Base-by-base conservation (phyloP, 441 rosid species). In the Pelargonium cotyledonis region DNA sequence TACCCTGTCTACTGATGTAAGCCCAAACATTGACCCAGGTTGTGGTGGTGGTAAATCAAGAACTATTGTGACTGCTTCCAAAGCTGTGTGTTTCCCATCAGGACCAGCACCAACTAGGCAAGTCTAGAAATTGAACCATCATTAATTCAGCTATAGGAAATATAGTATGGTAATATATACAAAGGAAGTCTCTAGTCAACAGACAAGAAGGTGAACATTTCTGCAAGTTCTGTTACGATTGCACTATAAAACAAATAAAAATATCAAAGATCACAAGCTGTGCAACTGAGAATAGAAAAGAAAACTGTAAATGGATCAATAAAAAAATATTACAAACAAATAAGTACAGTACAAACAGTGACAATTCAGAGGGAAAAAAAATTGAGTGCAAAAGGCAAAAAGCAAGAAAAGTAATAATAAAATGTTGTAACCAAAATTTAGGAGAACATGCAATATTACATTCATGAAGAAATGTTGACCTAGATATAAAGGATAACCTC, bases 91-190 rank as follows among this genome's bases (percentile, higher is more conserved):
- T 78, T 95, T 95, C 76, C 99, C 98, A 70, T 85, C 94, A 78
- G 96, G 96, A 78, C 99, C 99, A 80, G 99, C 99, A 70, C 99
- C 99, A 73, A 95, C 92, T 81, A 95, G 99, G 81, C 98, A 95
- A 40, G 99, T 95, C 99, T 95, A 76, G n/a, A 72, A 67, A 66
- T 69, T 65, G 29, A 72, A 61, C 60, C 58, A 60, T 46, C 29
- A 65, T 60, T 60, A 41, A 63, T 58, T 63, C 23, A 66, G 63
- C 72, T 72, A 40, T 44, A 69, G 40, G 65, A 60, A 55, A 21
- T 19, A 35, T 8, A 58, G 26, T 26, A 61, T 35, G 4, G 12
- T 61, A 23, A 21, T 26, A 26, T 35, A 35, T 35, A 35, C 38
- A 61, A 23, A 10, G 9, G 31, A 31, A 49, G 60, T 14, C 63